A percentile compares a stretch with the other conserved stretches of the same genome.
Conservation (phyloP, 129 eudicot species). For the Oenanthe sinensis region DNA sequence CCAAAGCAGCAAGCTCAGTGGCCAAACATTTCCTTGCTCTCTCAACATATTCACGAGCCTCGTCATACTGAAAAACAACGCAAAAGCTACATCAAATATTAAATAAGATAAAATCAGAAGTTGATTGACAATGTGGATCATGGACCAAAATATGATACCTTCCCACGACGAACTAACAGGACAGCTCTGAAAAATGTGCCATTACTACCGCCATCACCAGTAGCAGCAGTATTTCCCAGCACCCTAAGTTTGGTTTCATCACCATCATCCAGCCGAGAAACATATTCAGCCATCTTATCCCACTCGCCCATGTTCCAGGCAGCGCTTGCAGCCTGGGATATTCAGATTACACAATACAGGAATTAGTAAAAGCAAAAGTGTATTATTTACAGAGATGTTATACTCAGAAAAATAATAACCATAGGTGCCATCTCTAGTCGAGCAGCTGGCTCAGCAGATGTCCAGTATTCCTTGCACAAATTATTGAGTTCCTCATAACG, state of each 20-base stretch:
- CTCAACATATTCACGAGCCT: constrained; percentile 92
- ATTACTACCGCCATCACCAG: constrained; percentile 92
- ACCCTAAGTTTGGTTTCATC: constrained; percentile 83
- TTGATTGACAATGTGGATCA: not conserved
- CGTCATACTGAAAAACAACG: constrained; percentile 59
- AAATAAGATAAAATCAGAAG: not conserved
- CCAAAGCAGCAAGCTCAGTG: constrained; percentile 97
- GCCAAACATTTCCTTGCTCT: constrained; percentile 97
- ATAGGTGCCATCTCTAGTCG: constrained; percentile 98
- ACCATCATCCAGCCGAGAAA: constrained; percentile 89
- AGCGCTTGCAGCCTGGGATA: constrained; percentile 86
- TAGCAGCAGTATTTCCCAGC: constrained; percentile 80
- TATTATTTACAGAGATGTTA: too few relatives aligned
- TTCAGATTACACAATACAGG: constrained; percentile 6
- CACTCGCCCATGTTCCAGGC: constrained; percentile 99
- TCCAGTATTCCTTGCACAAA: constrained; percentile 89
- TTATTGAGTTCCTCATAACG: constrained; percentile 97
- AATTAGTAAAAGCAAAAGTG: constrained; percentile 6
- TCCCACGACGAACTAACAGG: constrained; percentile 73
- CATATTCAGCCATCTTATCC: constrained; percentile 99
- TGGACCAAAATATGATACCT: constrained; percentile 51
- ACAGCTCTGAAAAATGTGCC: constrained; percentile 95
- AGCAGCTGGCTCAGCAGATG: constrained; percentile 96
- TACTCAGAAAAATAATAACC: constrained; percentile 37
- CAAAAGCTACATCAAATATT: constrained; percentile 1